Base-by-base conservation (phyloP, 2,329 filamentous ascomycete genomes). In the Nemania bipapillata region DNA sequence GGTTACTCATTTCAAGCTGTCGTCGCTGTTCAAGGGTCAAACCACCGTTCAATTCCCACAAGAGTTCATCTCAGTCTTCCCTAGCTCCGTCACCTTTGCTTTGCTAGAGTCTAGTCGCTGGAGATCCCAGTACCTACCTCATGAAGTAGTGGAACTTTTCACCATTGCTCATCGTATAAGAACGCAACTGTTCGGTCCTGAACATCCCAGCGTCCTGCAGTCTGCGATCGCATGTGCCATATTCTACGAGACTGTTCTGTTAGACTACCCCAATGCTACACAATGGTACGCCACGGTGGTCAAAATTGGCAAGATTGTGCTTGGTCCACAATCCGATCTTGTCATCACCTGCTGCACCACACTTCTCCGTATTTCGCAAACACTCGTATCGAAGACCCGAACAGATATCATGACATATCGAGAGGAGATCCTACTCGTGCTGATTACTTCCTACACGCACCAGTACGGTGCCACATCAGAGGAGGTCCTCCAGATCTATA, bases 1-100 rank as follows among this genome's bases (percentile, higher is more conserved):
- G 69, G 54, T 58, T 4, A 40, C 58, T 32, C 69, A 70, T 49
- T 70, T 70, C 50, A 70, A 66, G 59, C 54, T 70, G 40, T 70
- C 69, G n/a, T 70, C 69, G 8, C 35, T 70, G 1, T 70, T 57
- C 62, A 70, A 69, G 42, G 42, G 53, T 7, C 69, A 70, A 58
- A 66, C 66, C 8, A 66, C 69, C 22, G 57, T 70, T 4, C 62
- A 56, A n/a, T 60, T 70, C 15, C 66, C 69, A 2, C 40, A 45
- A 4, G 69, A 70, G 35, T 66, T 70, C 45, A 17, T 54, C 12
- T 69, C 69, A 0, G 54, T 68, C 30, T 70, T 70, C 28, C 69
- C 69, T 2, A 55, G 28, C 24, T 66, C 69, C 3, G 69, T 70
- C 8, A 70, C 42, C 28, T 69, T 69, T 45, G 69, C 66, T 17